These are phyloP conservation scores for Barnettozyma siamensis DNA, from an alignment of 805 yeast genomes.

Conservation along the genomic window DNA sequence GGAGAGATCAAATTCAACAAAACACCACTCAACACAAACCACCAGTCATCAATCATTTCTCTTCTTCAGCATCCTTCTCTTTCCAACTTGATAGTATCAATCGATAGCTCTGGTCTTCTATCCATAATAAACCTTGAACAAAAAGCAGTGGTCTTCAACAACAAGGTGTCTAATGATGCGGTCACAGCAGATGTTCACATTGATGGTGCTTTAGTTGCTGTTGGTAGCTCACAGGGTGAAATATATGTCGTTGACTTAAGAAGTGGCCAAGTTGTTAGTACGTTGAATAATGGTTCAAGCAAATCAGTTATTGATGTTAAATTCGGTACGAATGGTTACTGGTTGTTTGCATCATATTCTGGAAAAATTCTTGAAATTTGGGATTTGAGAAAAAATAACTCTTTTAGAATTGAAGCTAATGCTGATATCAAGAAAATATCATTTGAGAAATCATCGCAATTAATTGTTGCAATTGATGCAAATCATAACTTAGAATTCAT, in stretches of 20 bases:
- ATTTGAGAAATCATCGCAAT: conserved; percentile 21
- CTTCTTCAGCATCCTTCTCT: conserved; percentile 32
- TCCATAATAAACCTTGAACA: conserved; percentile 11
- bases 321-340: conserved; percentile 64
- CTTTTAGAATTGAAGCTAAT: conserved; percentile 6
- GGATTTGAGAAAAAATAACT: conserved; percentile 41
- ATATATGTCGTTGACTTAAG: conserved; percentile 31
- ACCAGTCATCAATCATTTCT: conserved; percentile 14
- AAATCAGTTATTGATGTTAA: conserved; percentile 29
- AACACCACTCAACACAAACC: conserved; percentile 5
- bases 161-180: conserved; percentile 3
- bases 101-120: conserved; percentile 26
- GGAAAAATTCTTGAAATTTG: conserved; percentile 33
- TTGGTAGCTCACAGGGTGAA: conserved; percentile 26
- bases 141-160: conserved; percentile 6
- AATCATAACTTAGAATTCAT: conserved; percentile 10
- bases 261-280: conserved; percentile 27
- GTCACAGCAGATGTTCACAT: conserved; percentile 30
- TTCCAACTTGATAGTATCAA: conserved; percentile 24
- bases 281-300: conserved; percentile 11
- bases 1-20: conserved; percentile 15
- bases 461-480: conserved; percentile 11
- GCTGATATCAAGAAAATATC: conserved; percentile 8
- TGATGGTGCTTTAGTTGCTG: conserved; percentile 42
- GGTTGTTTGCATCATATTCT: conserved; percentile 37